A percentile compares a stretch with the other conserved stretches of the same genome.
These are phyloP conservation scores for Podospora pseudopauciseta DNA, from an alignment of 495 filamentous ascomycete genomes.

Conservation along the genomic window DNA sequence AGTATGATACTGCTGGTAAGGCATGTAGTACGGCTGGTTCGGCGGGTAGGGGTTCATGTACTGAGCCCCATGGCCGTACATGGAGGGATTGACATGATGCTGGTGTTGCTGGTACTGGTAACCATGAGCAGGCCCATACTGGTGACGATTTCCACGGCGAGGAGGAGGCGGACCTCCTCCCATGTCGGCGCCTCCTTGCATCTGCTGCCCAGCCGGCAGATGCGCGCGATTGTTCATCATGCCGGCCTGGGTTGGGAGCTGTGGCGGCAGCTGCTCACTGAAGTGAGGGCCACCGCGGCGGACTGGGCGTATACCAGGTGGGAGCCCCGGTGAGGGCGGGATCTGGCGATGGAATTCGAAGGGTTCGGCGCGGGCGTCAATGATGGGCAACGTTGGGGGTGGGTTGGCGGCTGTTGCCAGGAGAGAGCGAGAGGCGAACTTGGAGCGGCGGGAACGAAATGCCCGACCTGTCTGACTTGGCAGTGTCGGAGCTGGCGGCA, in stretches of 20 bases:
- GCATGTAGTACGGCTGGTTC: conserved; percentile 26
- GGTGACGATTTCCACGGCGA: conserved; percentile 20
- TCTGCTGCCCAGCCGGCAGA: conserved; percentile 61
- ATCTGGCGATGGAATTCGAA: conserved; percentile 9
- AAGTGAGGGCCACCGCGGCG: conserved; percentile 40
- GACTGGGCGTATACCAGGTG: conserved; percentile 7
- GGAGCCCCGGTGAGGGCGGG: conserved; percentile 17
- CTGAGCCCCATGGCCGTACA: conserved; percentile 33
- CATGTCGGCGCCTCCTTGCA: conserved; percentile 47
- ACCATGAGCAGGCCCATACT: conserved; percentile 27
- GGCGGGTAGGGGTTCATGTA: conserved; percentile 29
- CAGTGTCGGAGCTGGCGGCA: background rate
- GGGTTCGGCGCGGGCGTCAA: conserved; percentile 12
- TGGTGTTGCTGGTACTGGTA: conserved; percentile 33
- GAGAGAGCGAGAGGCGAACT: background rate
- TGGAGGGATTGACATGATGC: conserved; percentile 36
- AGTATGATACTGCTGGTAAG: conserved; percentile 42
- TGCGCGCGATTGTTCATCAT: conserved; percentile 58
- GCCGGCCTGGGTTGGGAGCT: conserved; percentile 50
- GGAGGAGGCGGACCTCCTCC: conserved; percentile 27
- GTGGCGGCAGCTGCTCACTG: conserved; percentile 49
- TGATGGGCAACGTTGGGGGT: conserved; percentile 7
- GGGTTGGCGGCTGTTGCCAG: conserved; percentile 8
- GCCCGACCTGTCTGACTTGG: background rate
- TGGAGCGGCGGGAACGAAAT: background rate